These are phyloP conservation scores for Lactarius sanguifluus DNA, from an alignment of 768 basidiomycete species.

Conservation along the genomic window DNA sequence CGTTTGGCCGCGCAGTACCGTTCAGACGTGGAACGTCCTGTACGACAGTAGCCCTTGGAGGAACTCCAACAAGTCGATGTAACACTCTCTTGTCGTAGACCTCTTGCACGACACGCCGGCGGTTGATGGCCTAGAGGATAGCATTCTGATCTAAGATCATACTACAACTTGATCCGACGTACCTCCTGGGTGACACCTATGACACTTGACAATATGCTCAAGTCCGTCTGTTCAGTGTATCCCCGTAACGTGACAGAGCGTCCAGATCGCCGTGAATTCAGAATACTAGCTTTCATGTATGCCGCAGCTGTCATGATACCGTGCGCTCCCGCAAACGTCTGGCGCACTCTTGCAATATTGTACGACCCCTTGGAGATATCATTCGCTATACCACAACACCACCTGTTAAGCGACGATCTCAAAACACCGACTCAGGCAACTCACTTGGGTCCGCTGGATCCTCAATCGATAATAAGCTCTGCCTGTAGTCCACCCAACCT, in stretches of 20 bases:
- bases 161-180: constrained; percentile 30
- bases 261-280: constrained; percentile 56
- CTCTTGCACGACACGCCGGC: constrained; percentile 66
- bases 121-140: constrained; percentile 62
- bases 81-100: constrained; percentile 59
- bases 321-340: constrained; percentile 80
- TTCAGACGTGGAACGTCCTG: constrained; percentile 15
- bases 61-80: constrained; percentile 57
- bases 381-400: constrained; percentile 56
- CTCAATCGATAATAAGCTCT: constrained; percentile 77
- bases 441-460: constrained; percentile 88
- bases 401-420: not conserved
- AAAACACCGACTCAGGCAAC: constrained; percentile 35
- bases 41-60: constrained; percentile 26
- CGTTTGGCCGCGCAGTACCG: constrained; percentile 11
- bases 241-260: constrained; percentile 47
- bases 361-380: constrained; percentile 91
- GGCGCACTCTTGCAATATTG: constrained; percentile 76
- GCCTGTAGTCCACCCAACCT: constrained; percentile 73
- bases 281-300: constrained; percentile 60
- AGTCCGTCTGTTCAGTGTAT: constrained; percentile 53
- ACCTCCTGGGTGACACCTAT: constrained; percentile 87
- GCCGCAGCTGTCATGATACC: constrained; percentile 75
- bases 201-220: constrained; percentile 78
- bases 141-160: constrained; percentile 5